These are phyloP conservation scores for Lentinula sp. DNA, from an alignment of 768 basidiomycete species.

Conservation along the genomic window DNA sequence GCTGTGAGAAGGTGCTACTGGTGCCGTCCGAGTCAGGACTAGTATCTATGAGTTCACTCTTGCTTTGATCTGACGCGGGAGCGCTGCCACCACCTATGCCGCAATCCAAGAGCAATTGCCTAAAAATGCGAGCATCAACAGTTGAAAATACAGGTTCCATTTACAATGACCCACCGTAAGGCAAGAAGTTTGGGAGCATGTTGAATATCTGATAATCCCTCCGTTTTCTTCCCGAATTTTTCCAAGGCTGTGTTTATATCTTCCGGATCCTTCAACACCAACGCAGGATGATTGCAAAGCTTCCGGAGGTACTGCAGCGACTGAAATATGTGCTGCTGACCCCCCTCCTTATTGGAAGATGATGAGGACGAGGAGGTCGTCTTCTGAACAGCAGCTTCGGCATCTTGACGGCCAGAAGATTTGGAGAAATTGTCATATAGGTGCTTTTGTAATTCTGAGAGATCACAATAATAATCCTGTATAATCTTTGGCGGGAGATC, in stretches of 20 bases:
- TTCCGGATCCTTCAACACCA: slow-evolving; percentile 76
- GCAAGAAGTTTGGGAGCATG: slow-evolving; percentile 95
- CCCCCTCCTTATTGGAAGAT: slow-evolving; percentile 31
- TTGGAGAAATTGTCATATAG: slow-evolving; percentile 92
- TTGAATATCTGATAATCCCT: slow-evolving; percentile 66
- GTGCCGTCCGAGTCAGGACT: slow-evolving; percentile 35
- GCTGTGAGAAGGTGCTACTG: slow-evolving; percentile 73
- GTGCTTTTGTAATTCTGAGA: slow-evolving; percentile 89
- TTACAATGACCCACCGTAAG: slow-evolving; percentile 54
- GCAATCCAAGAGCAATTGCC: slow-evolving; percentile 91
- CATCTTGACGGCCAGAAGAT: slow-evolving; percentile 63
- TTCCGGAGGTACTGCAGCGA: slow-evolving; percentile 95
- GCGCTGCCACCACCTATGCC: slow-evolving; percentile 68
- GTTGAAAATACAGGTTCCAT: neutral
- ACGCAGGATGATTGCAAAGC: slow-evolving; percentile 93
- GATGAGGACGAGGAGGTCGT: slow-evolving; percentile 19
- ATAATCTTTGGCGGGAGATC: slow-evolving; percentile 99
- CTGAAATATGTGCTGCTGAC: slow-evolving; percentile 90
- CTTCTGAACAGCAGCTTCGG: slow-evolving; percentile 54
- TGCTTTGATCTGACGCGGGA: slow-evolving; percentile 45
- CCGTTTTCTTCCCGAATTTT: slow-evolving; percentile 42
- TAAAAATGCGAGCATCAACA: slow-evolving; percentile 22
- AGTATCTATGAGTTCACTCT: slow-evolving; percentile 63
- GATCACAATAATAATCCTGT: slow-evolving; percentile 98
- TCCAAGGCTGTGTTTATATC: slow-evolving; percentile 53